phyloP scores from a whole-genome alignment of 306 rosid species.

The Cicer chorassanicum region DNA sequence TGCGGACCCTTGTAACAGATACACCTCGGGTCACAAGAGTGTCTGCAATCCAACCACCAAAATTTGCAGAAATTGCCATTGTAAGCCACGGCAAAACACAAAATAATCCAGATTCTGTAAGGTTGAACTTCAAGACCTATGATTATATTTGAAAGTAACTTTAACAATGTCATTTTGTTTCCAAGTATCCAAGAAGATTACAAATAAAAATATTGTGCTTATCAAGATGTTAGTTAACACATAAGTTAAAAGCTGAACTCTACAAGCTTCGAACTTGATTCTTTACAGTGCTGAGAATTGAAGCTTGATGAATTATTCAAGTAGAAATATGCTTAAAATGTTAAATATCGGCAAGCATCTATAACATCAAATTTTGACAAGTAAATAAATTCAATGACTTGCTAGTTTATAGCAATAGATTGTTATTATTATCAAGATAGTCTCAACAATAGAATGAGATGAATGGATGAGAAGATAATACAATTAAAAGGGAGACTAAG shows the following conservation, averaged over 20 bases:
- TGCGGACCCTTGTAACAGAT: constrained; percentile 88
- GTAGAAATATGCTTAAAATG: constrained; percentile 7
- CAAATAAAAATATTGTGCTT: constrained; percentile 4
- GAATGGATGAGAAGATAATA: not conserved
- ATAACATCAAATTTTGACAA: not conserved
- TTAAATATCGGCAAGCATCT: constrained; percentile 11
- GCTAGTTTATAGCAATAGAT: not conserved
- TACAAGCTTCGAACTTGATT: not conserved
- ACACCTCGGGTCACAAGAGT: constrained; percentile 87
- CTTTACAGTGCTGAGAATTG: constrained; percentile 4
- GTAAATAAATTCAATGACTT: not conserved
- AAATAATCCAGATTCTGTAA: constrained; percentile 90
- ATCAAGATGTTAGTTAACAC: constrained; percentile 26
- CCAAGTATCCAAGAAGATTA: constrained; percentile 34
- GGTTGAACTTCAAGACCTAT: constrained; percentile 98
- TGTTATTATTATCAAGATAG: not conserved
- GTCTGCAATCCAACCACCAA: constrained; percentile 99
- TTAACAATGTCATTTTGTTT: constrained; percentile 23
- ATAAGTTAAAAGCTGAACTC: constrained; percentile 17
- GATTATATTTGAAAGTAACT: constrained; percentile 42
- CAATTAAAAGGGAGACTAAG: not conserved
- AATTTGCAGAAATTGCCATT: constrained; percentile 95
- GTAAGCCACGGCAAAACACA: constrained; percentile 92
- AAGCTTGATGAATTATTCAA: constrained; percentile 17
- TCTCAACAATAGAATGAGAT: not conserved